Base-by-base conservation (phyloP, 768 basidiomycete genomes). In the Boletales sp. region DNA sequence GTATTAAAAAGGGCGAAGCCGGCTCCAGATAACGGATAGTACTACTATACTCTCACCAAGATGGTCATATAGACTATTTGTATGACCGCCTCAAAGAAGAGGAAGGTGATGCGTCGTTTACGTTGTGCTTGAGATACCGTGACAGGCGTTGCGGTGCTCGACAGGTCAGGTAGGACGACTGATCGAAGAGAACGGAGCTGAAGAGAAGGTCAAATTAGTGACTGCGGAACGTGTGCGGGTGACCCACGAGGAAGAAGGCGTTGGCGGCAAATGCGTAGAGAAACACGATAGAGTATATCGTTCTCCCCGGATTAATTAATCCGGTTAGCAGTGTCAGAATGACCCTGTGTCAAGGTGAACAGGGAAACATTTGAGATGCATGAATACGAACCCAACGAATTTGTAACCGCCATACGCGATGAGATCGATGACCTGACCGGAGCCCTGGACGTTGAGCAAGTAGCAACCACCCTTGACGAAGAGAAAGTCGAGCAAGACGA, bases 381-480 rank as follows among this genome's bases (percentile, higher is more conserved):
- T 11, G 7, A 30, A 4, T 4, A 43, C 84, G 27, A 55, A 93
- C 92, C 92, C 95, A 27, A 97, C 90, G 60, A 99, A 98, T 64
- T 99, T 98, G 72, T 98, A 98, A 0, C 97, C 95, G 5, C 87
- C 89, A 64, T 97, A 98, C 0, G 94, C 90, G 29, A 97, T 71
- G 42, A 98, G 69, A 62, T 97, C 93, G 5, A 88, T 77, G 19
- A 90, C 79, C 40, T 89, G 86, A 21, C 73, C 76, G 8, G 76
- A 69, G 4, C 84, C 85, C 52, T 86, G 80, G 2, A 98, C 91
- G 52, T 91, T 93, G 43, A 98, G 80, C 43, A 97, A 73, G 69
- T 98, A 99, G 63, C 92, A 97, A 1, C 94, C 94, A 1, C 90
- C 76, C 62, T 91, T 90, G 46, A 99, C 87, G 53, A 90, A 85